Conservation (phyloP, 2,329 filamentous ascomycete genomes). For the Celoporthe dispersa region DNA sequence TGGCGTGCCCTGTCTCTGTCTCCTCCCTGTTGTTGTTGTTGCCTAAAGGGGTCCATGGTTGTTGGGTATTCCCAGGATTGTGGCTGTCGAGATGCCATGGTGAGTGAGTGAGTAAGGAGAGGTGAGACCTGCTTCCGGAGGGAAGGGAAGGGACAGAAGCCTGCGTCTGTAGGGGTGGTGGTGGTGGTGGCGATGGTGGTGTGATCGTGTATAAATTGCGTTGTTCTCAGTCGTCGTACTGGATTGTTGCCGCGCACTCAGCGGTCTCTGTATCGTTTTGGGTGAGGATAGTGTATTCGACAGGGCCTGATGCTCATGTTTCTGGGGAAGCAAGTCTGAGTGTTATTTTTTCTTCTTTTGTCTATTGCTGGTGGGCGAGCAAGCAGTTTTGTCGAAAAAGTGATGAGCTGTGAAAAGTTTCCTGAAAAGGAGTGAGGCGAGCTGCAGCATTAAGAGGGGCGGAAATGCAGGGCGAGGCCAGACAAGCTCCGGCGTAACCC, state of each 20-base stretch:
- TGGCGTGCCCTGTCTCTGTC: conserved; percentile 11
- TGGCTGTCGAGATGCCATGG: conserved; percentile 27
- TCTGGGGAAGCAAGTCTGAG: background rate
- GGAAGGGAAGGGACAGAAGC: background rate
- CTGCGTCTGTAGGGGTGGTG: background rate
- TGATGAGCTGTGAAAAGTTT: background rate
- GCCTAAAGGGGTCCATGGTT: conserved; percentile 19
- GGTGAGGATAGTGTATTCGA: conserved; percentile 22
- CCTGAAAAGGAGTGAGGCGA: conserved; percentile 18
- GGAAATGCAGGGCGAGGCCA: conserved; percentile 7
- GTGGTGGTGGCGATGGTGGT: background rate
- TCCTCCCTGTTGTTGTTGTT: background rate
- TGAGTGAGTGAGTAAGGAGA: background rate
- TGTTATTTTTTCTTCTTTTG: conserved; percentile 7
- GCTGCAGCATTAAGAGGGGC: conserved; percentile 24
- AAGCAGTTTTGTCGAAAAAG: conserved; percentile 4
- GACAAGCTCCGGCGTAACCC: background rate
- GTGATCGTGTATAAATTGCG: background rate
- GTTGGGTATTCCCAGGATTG: conserved; percentile 23
- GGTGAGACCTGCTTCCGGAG: background rate
- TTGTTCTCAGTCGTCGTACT: background rate
- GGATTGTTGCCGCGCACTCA: conserved; percentile 13
- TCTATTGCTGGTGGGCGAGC: background rate
- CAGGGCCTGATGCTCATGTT: conserved; percentile 28
- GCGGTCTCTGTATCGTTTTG: conserved; percentile 27